Conservation (phyloP, 371 early-diverging fungal species). For the Rhizomucor pusillus region DNA sequence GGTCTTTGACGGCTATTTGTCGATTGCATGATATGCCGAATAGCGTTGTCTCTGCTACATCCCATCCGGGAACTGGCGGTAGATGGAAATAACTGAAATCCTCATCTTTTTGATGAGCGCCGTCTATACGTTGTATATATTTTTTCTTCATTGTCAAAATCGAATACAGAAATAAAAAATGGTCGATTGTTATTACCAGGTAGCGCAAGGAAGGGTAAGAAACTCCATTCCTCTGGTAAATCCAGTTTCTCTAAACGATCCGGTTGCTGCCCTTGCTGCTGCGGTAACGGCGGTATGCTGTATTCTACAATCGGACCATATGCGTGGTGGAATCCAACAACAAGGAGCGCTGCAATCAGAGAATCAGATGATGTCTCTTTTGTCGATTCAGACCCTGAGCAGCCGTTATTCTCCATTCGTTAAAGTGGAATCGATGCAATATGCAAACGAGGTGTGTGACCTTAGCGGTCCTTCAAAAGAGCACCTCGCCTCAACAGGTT, state of each 20-base stretch:
- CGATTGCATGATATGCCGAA: constrained; percentile 87
- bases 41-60: constrained; percentile 60
- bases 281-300: constrained; percentile 71
- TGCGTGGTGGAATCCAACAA: constrained; percentile 60
- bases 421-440: no score
- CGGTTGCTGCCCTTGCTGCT: constrained; percentile 27
- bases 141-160: no score
- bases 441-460: no score
- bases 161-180: background rate
- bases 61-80: constrained; percentile 72
- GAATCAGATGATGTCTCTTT: constrained; percentile 3
- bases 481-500: no score
- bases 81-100: constrained; percentile 86
- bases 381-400: no score
- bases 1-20: constrained; percentile 74
- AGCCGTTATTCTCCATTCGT: no score
- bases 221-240: constrained; percentile 81
- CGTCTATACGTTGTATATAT: constrained; percentile 44
- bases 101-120: constrained; percentile 81
- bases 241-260: constrained; percentile 47
- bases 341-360: constrained; percentile 44
- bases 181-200: constrained; percentile 43
- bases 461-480: no score
- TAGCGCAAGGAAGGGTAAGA: constrained; percentile 66
- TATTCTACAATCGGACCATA: constrained; percentile 73